Evolutionary conservation across 2,329 filamentous ascomycete species (phyloP), one percentile per base, ranked within the genome.

Genomic region (Aspergillus sp.): DNA sequence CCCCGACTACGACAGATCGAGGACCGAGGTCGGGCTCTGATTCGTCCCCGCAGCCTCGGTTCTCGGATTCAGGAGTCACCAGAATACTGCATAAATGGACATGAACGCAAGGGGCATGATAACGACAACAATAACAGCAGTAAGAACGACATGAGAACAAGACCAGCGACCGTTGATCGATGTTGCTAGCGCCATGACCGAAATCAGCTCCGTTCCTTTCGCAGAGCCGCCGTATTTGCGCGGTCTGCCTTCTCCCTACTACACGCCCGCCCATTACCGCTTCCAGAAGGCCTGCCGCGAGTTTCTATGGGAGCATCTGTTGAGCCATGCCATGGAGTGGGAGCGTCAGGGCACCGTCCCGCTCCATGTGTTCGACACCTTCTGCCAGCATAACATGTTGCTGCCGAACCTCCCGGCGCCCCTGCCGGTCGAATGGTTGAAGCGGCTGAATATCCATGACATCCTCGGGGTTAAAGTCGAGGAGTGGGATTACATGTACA

Each of bases 401-500:
- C 65, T 88, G n/a, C 83, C 85, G 0, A 80, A 79, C 10, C 71
- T 89, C 29, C 82, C 83, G 0, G 77, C 83, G 0, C 85, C 85
- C 0, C 63, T 89, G 12, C 85, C 85, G 0, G 77, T 83, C 1
- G 74, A 75, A 42, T 84, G 83, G 80, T 68, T 88, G 50, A 82
- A 82, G 63, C 76, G 72, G 40, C 58, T 84, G 12, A 83, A 81
- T 0, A 81, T 88, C 41, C 69, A 80, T 48, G 77, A 85, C 55
- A 78, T 89, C 36, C 70, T 83, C 0, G 83, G 83, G 1, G 77
- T 77, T 0, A 81, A 79, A 53, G 78, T 89, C 2, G 84, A 88
- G 59, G 82, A 89, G 28, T 89, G 82, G 69, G 84, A 87, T 57
- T 82, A 83, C 53, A 70, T 86, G 7, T 84, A 89, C 59, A 80